Conservation (phyloP, 768 basidiomycete species). For the Podaxis mareebaensis region DNA sequence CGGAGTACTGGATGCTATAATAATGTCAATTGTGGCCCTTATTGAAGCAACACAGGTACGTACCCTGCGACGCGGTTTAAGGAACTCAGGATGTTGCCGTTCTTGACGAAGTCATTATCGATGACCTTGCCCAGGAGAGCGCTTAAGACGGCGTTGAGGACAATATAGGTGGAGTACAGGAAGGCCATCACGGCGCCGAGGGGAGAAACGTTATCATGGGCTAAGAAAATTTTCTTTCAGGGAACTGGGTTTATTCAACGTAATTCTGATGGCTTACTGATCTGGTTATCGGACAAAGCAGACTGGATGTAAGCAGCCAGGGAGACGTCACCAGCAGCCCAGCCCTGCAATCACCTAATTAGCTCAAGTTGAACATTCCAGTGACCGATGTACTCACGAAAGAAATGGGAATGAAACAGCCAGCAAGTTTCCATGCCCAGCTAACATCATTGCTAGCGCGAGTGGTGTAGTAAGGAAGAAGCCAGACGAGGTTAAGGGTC, state of each 20-base stretch:
- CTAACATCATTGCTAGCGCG: constrained; percentile 24
- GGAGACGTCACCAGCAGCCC: constrained; percentile 37
- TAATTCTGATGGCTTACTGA: constrained; percentile 18
- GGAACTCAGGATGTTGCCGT: constrained; percentile 24
- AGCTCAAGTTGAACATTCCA: neutral
- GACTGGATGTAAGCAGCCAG: constrained; percentile 36
- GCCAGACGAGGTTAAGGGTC: constrained; percentile 31
- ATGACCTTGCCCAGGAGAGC: constrained; percentile 32
- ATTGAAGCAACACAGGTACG: neutral
- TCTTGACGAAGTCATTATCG: constrained; percentile 26
- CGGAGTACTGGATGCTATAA: constrained; percentile 29
- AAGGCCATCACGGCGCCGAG: constrained; percentile 36
- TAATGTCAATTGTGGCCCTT: neutral
- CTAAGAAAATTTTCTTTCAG: constrained; percentile 18
- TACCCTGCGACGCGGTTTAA: constrained; percentile 32
- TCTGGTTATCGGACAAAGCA: constrained; percentile 27
- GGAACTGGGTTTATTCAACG: neutral
- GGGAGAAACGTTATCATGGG: constrained; percentile 26
- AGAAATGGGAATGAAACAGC: constrained; percentile 33
- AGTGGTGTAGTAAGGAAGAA: constrained; percentile 28
- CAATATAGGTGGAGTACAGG: constrained; percentile 36
- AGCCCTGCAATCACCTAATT: constrained; percentile 22
- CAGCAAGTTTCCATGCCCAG: constrained; percentile 34
- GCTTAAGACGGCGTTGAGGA: constrained; percentile 22
- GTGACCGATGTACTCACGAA: constrained; percentile 19